phyloP scores from a whole-genome alignment of 257 asterid species.

The Solanum etuberosum region DNA sequence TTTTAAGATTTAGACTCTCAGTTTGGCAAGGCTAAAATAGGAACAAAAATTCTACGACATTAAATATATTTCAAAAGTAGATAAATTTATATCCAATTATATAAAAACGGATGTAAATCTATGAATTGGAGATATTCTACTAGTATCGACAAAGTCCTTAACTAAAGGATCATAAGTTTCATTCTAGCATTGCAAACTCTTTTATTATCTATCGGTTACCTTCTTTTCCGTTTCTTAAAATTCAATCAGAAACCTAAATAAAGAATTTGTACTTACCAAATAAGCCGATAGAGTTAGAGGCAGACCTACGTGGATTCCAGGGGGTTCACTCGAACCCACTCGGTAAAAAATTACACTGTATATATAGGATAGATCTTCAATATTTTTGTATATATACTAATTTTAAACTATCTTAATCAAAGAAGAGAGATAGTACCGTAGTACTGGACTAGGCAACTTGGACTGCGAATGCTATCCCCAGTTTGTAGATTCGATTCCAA shows the following conservation, averaged over 20 bases:
- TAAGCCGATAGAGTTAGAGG: background rate
- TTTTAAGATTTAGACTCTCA: background rate
- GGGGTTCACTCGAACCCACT: too few relatives aligned
- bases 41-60: background rate
- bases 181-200: background rate
- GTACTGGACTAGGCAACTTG: too few relatives aligned
- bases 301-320: too few relatives aligned
- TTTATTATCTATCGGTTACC: background rate
- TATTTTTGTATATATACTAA: too few relatives aligned
- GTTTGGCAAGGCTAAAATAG: background rate
- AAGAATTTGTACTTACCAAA: background rate
- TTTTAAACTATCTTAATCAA: too few relatives aligned
- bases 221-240: background rate
- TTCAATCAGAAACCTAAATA: background rate
- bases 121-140: too few relatives aligned
- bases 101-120: background rate
- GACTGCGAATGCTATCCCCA: too few relatives aligned
- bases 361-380: too few relatives aligned
- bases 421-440: too few relatives aligned
- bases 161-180: background rate
- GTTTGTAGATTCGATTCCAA: rapidly evolving
- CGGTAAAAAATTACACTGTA: too few relatives aligned
- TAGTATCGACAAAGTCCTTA: too few relatives aligned
- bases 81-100: background rate
- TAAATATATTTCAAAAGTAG: background rate